Evolutionary conservation across 345 rosid genomes (phyloP), one percentile per base, ranked within the genome.

Genomic region (Pistacia atlantica): DNA sequence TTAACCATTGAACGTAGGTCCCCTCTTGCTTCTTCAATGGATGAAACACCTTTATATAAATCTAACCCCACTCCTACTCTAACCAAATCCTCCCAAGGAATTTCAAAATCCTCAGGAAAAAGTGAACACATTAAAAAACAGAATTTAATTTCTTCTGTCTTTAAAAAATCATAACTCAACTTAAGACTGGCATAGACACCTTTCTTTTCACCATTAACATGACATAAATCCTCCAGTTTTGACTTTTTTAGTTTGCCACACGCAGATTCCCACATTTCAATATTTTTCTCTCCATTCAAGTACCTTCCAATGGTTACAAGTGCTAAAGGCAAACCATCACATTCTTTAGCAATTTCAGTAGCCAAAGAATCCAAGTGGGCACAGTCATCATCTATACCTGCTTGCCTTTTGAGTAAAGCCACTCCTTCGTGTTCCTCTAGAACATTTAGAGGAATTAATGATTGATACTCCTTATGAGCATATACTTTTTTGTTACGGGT

Each of bases 201-300:
- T 31, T 3, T 31, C 3, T 31, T 0, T 31, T 1, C 60, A 28
- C n/a, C 7, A 31, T 12, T 18, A 11, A 13, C 42, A 65, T 65
- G 3, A 6, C 1, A 9, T 22, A 12, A 31, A 13, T 55, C 49
- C 35, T 11, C 10, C 5, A 51, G 38, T 33, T 58, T 67, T 46
- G 69, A 69, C n/a, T 63, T 65, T 45, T 77, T 51, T 38, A 77
- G 80, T 11, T 66, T 37, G n/a, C 56, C 12, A 31, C 5, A 11
- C 4, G 22, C 49, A 5, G 16, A 20, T 2, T 16, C 35, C 64
- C 64, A 71, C 17, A 16, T 48, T 31, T 57, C 31, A 33, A 1
- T 12, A 61, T 11, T 7, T 60, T 46, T 73, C 0, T 18, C 1
- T 31, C 33, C 33, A 38, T 16, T 71, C 2, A 71, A 22, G 5